Evolutionary conservation across 75 land plant species (phyloP), one percentile per base, ranked within the genome.

Genomic region (Selaginella tamariscina): DNA sequence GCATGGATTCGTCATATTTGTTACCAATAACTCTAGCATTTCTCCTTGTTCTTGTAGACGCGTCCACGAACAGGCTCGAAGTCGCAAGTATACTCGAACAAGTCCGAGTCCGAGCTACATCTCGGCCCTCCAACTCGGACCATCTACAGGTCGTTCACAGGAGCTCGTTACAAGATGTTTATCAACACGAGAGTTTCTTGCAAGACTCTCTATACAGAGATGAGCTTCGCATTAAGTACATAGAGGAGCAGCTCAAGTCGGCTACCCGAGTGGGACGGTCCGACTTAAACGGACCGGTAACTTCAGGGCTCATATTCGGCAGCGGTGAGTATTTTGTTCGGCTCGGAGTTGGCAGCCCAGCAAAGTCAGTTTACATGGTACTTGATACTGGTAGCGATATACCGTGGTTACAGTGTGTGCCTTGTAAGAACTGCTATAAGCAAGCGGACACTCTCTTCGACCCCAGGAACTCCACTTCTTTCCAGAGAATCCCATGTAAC

Each of bases 321-420:
- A 59, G 62, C 21, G 62, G 62, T 9, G 62, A 59, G 11, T 39
- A 21, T 18, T 67, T 22, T 21, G 32, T 31, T 18, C 15, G 32
- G 9, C 23, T 29, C 8, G 69, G 59, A 1, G 69, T 29, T 28
- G 32, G 69, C 2, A 39, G 22, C 15, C 8, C 69, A 21, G 62
- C 62, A 2, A 5, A n/a, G n/a, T 27, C 21, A 21, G 8, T 59
- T n/a, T 27, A 9, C 27, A 59, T 59, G 62, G 62, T 59, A 8
- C 8, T 59, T 2, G 62, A 59, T 23, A 59, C 62, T 64, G 33
- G 5, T 27, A 15, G 32, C 32, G 32, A 18, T 0, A 39, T 28
- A 23, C 18, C 1, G 26, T 0, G 79, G 55, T 0, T 88, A 81
- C 74, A 75, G 70, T 11, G 49, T 67, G 83, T 0, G 76, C 81